Evolutionary conservation across 352 stramenopile species (phyloP).

Genomic region (Phytophthora brassicae): DNA sequence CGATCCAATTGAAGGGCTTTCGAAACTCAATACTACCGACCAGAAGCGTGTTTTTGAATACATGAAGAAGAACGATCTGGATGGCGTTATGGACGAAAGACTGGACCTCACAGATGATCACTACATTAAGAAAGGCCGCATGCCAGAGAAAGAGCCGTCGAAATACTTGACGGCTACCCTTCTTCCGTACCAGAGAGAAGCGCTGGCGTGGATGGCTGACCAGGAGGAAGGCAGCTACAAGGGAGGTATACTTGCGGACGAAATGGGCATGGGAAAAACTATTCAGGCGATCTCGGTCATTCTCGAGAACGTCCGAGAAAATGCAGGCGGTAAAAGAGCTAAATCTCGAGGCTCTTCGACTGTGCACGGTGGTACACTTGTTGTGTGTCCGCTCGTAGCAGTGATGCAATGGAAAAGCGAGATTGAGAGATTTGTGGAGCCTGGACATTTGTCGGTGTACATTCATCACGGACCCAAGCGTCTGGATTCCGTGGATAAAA

Average conservation of each 20-base stretch:
- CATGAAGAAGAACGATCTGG: constrained; percentile 55
- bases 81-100: constrained; percentile 68
- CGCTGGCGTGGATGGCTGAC: constrained; percentile 92
- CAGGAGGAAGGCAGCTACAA: constrained; percentile 92
- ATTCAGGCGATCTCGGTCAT: constrained; percentile 97
- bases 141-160: constrained; percentile 75
- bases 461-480: constrained; percentile 96
- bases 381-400: constrained; percentile 97
- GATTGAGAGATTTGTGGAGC: constrained; percentile 92
- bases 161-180: constrained; percentile 84
- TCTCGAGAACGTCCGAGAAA: constrained; percentile 85
- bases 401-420: constrained; percentile 94
- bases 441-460: constrained; percentile 91
- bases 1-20: constrained; percentile 56
- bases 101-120: constrained; percentile 66
- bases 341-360: constrained; percentile 10
- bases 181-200: constrained; percentile 99
- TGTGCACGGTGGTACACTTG: constrained; percentile 89
- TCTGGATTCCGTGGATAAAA: constrained; percentile 57
- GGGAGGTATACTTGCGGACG: constrained; percentile 97
- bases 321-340: constrained; percentile 18
- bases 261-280: constrained; percentile 99
- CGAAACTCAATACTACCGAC: constrained; percentile 41
- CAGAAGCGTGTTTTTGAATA: constrained; percentile 50
- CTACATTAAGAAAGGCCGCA: constrained; percentile 67